A percentile compares a stretch with the other conserved stretches of the same genome.
phyloP scores from a whole-genome alignment of 805 yeast genomes.

The Teunomyces lycoperdinae region DNA sequence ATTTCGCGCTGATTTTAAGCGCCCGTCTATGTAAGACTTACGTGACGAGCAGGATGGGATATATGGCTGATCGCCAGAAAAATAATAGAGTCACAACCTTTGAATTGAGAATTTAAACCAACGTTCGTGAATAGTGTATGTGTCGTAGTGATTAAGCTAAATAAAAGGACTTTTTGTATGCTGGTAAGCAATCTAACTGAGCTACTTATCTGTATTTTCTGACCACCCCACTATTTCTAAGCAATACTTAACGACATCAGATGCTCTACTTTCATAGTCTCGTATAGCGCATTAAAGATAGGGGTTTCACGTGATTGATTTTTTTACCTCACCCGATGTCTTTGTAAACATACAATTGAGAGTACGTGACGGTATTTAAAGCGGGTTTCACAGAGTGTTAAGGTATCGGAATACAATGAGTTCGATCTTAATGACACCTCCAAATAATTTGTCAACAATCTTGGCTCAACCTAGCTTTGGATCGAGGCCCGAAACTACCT shows the following conservation, averaged over 20 bases:
- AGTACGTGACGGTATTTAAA: neutral
- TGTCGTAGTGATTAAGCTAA: too few species aligned
- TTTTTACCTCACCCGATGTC: neutral
- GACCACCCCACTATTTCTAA: neutral
- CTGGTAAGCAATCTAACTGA: neutral
- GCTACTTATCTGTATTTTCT: neutral
- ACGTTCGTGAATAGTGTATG: too few species aligned
- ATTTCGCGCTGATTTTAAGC: too few species aligned
- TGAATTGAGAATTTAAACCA: too few species aligned
- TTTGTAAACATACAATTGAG: neutral
- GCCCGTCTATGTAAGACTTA: too few species aligned
- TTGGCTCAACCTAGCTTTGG: conserved; percentile 12
- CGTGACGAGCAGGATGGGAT: too few species aligned
- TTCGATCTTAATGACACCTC: conserved; percentile 8
- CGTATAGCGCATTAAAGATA: neutral
- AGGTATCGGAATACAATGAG: neutral
- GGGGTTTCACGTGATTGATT: neutral
- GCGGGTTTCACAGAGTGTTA: neutral
- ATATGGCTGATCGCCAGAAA: too few species aligned
- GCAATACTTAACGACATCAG: neutral
- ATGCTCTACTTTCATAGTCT: neutral
- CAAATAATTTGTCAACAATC: conserved; percentile 17
- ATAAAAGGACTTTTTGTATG: too few species aligned
- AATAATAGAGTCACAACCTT: too few species aligned
- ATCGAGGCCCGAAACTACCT: conserved; percentile 14